Percentiles rank a stretch among this genome's conserved stretches.
Evolutionary conservation across 2,329 filamentous ascomycete genomes (phyloP).

Genomic region (Phoma sp.): DNA sequence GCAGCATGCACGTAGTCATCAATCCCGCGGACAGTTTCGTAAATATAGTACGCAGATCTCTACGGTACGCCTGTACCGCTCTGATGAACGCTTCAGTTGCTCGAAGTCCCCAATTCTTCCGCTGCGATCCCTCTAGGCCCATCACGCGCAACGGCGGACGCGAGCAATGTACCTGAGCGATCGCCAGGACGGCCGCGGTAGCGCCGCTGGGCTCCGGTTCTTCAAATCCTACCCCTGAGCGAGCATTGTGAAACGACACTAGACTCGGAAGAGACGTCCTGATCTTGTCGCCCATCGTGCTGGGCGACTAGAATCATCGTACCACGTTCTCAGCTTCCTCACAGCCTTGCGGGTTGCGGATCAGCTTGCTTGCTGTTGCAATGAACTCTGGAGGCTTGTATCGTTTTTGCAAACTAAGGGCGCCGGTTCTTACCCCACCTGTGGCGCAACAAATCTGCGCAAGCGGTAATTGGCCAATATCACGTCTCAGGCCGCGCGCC

Average conservation of each 20-base stretch:
- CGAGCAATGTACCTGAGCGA: slow-evolving; percentile 32
- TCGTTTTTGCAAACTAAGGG: slow-evolving; percentile 20
- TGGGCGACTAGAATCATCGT: slow-evolving; percentile 33
- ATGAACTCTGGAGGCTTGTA: slow-evolving; percentile 21
- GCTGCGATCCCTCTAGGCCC: slow-evolving; percentile 14
- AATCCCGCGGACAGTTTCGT: slow-evolving; percentile 38
- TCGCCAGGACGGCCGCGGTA: slow-evolving; percentile 35
- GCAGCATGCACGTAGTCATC: slow-evolving; percentile 48
- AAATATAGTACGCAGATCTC: slow-evolving; percentile 41
- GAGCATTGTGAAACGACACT: slow-evolving; percentile 40
- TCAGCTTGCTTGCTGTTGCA: slow-evolving; percentile 33
- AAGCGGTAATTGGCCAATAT: slow-evolving; percentile 30
- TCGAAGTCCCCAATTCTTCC: slow-evolving; percentile 4
- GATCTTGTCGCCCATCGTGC: slow-evolving; percentile 40
- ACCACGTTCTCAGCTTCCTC: slow-evolving; percentile 15
- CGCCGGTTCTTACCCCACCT: slow-evolving; percentile 7
- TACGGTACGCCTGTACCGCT: slow-evolving; percentile 24
- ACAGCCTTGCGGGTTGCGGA: slow-evolving; percentile 23
- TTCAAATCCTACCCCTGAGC: slow-evolving; percentile 21
- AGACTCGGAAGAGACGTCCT: slow-evolving; percentile 19
- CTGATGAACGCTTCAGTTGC: slow-evolving; percentile 7
- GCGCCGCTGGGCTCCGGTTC: slow-evolving; percentile 37
- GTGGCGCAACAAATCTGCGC: slow-evolving; percentile 14
- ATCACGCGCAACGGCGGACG: slow-evolving; percentile 17
- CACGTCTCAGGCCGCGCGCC: slow-evolving; percentile 35